Evolutionary conservation across 2,329 filamentous ascomycete species (phyloP).

Genomic region (Talaromyces sp.): DNA sequence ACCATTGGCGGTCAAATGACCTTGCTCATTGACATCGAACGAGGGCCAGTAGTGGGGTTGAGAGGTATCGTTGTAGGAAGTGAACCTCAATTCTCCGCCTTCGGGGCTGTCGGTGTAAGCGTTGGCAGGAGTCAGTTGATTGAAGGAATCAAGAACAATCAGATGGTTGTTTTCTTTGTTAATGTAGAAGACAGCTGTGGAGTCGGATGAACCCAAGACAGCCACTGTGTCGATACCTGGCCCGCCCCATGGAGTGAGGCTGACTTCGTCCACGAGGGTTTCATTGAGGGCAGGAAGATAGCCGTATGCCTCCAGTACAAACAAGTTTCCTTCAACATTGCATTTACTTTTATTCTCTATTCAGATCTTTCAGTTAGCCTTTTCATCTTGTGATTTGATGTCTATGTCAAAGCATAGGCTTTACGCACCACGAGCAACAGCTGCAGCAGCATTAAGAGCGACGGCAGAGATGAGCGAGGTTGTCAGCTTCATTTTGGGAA

Average conservation of each 20-base stretch:
- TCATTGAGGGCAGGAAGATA: not conserved
- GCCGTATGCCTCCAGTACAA: not conserved
- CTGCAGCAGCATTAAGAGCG: not conserved
- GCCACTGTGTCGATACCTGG: not conserved
- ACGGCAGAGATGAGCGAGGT: not conserved
- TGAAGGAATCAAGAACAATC: not conserved
- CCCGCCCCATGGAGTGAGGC: not conserved
- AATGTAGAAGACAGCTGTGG: not conserved
- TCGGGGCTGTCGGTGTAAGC: not conserved
- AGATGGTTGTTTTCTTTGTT: not conserved
- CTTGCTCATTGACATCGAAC: not conserved
- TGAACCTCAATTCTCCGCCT: not conserved
- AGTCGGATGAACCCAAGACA: not conserved
- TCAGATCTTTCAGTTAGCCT: not conserved
- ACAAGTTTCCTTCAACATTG: not conserved
- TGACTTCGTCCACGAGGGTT: not conserved
- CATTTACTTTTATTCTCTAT: not conserved
- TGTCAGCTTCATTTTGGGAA: not conserved
- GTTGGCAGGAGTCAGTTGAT: not conserved
- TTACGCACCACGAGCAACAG: not conserved
- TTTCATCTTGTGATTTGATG: too few species aligned
- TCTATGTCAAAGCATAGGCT: too few species aligned
- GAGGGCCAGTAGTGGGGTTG: not conserved
- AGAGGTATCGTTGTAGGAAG: not conserved
- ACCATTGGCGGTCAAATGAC: not conserved